Percentiles rank a stretch among this genome's conserved stretches.
phyloP scores from a whole-genome alignment of 768 basidiomycete species.

The Termitomyces eurrhizus region DNA sequence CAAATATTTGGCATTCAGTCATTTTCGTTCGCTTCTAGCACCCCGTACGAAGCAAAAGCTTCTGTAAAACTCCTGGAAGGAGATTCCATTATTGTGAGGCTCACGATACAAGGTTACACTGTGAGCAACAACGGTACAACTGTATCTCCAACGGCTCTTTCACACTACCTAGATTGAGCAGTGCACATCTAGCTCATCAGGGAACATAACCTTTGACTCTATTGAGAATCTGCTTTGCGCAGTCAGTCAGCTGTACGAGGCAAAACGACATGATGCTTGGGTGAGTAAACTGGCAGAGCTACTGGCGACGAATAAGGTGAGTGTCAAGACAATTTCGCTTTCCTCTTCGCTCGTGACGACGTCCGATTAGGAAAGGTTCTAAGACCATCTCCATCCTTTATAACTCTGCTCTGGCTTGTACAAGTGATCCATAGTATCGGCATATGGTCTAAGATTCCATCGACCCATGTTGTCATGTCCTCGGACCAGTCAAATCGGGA shows the following conservation, averaged over 20 bases:
- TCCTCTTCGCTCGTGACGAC: not conserved
- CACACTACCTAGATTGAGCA: conserved; percentile 7
- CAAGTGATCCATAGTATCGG: not conserved
- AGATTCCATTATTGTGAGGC: conserved; percentile 36
- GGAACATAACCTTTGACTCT: conserved; percentile 44
- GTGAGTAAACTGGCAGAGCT: conserved; percentile 45
- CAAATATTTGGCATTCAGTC: conserved; percentile 52
- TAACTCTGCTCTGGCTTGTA: not conserved
- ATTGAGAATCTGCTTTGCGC: conserved; percentile 55
- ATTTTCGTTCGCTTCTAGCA: conserved; percentile 37
- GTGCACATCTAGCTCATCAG: conserved; percentile 3
- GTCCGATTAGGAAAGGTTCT: not conserved
- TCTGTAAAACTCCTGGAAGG: conserved; percentile 57
- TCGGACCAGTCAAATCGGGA: not conserved
- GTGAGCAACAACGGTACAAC: conserved; percentile 28
- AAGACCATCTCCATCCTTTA: not conserved
- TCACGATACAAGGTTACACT: conserved; percentile 54
- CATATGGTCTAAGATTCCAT: not conserved
- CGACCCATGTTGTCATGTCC: not conserved
- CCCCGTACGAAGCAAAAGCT: conserved; percentile 47
- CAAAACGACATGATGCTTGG: conserved; percentile 42
- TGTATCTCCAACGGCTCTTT: not conserved
- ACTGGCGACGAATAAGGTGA: conserved; percentile 9
- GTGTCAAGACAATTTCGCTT: not conserved
- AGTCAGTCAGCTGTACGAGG: conserved; percentile 50